Conservation (phyloP, 768 basidiomycete species). For the Amanita brunnescens region DNA sequence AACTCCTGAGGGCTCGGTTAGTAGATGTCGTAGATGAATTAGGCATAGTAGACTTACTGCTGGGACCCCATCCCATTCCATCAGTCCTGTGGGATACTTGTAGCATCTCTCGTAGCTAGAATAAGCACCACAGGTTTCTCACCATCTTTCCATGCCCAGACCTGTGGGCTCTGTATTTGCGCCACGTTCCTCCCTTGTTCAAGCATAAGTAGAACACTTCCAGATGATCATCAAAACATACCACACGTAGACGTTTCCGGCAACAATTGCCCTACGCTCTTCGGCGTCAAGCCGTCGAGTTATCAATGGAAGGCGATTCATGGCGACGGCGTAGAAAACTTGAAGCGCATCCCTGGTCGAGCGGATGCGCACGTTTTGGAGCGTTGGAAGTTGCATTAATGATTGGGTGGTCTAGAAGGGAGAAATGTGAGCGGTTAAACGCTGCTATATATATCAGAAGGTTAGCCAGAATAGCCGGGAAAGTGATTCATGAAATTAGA, state of each 20-base stretch:
- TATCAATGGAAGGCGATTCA: constrained; percentile 61
- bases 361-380: constrained; percentile 68
- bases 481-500: constrained; percentile 27
- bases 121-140: constrained; percentile 11
- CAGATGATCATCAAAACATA: constrained; percentile 13
- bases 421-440: constrained; percentile 13
- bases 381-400: constrained; percentile 67
- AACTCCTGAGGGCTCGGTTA: constrained; percentile 29
- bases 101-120: background rate
- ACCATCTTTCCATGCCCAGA: constrained; percentile 83
- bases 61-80: constrained; percentile 80
- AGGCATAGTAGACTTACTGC: constrained; percentile 43
- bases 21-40: background rate
- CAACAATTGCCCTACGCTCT: constrained; percentile 61
- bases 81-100: constrained; percentile 29
- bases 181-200: constrained; percentile 64
- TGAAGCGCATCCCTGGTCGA: constrained; percentile 75
- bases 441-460: constrained; percentile 9
- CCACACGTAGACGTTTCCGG: constrained; percentile 82
- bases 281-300: constrained; percentile 77
- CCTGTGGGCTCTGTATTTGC: constrained; percentile 77
- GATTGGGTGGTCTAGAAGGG: constrained; percentile 12
- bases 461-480: constrained; percentile 28
- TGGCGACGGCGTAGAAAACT: constrained; percentile 72
- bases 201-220: background rate